These are phyloP conservation scores for Rhytidhysteron rufulum DNA, from an alignment of 2,329 filamentous ascomycete genomes.

Conservation along the genomic window DNA sequence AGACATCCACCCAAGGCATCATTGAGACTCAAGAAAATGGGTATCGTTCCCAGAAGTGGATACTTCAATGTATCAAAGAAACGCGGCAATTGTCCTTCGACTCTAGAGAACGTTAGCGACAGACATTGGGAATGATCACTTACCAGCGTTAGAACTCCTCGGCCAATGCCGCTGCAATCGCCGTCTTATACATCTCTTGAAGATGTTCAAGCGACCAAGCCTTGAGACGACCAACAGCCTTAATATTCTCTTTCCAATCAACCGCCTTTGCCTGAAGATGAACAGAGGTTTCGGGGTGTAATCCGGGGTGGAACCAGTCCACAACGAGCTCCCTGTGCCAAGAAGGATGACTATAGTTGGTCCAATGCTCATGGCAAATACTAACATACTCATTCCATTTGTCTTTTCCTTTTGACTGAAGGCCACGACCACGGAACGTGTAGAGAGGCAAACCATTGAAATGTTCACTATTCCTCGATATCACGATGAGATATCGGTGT, in stretches of 20 bases:
- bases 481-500: slow-evolving; percentile 10
- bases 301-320: not conserved
- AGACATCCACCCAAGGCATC: no score
- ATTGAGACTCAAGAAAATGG: no score
- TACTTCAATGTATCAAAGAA: no score
- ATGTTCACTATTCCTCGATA: slow-evolving; percentile 1
- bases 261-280: not conserved
- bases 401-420: no score
- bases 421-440: slow-evolving; percentile 6
- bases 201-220: not conserved
- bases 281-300: not conserved
- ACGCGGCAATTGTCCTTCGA: no score
- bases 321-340: slow-evolving; percentile 6
- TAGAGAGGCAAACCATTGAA: slow-evolving; percentile 7
- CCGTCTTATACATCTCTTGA: not conserved
- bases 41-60: no score
- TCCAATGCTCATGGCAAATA: not conserved
- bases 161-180: not conserved
- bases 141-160: not conserved
- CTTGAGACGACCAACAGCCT: not conserved
- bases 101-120: no score
- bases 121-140: not conserved
- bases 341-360: not conserved
- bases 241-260: not conserved
- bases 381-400: slow-evolving; percentile 12